Percentiles rank a stretch among this genome's conserved stretches.
These are phyloP conservation scores for Pleurotus djamor DNA, from an alignment of 768 basidiomycete genomes.

Conservation along the genomic window DNA sequence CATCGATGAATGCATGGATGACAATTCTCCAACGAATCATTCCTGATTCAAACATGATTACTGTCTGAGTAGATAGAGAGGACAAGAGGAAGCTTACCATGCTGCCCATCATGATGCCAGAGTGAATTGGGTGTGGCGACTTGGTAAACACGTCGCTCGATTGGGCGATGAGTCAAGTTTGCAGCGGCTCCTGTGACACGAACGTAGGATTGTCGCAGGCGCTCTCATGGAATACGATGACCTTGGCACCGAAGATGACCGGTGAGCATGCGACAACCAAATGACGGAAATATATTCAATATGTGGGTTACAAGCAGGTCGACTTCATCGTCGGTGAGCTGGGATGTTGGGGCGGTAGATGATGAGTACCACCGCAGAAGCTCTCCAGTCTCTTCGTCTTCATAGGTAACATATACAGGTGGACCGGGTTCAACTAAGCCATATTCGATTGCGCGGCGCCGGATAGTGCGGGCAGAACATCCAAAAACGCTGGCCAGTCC, in stretches of 20 bases:
- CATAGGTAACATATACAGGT: slow-evolving; percentile 14
- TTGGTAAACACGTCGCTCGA: slow-evolving; percentile 15
- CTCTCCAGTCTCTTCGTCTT: slow-evolving; percentile 8
- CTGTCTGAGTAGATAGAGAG: neutral
- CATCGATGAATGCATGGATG: slow-evolving; percentile 31
- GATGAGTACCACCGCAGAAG: slow-evolving; percentile 8
- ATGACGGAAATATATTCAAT: slow-evolving; percentile 16
- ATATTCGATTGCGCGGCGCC: slow-evolving; percentile 20
- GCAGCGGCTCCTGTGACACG: slow-evolving; percentile 11
- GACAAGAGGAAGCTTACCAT: slow-evolving; percentile 11
- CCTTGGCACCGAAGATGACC: slow-evolving; percentile 16
- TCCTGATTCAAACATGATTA: slow-evolving; percentile 20
- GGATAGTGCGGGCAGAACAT: slow-evolving; percentile 17
- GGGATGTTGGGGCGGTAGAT: slow-evolving; percentile 14
- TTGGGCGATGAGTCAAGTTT: neutral
- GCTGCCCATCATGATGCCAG: slow-evolving; percentile 18
- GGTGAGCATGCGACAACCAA: slow-evolving; percentile 17
- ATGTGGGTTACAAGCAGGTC: slow-evolving; percentile 15
- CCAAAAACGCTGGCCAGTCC: slow-evolving; percentile 16
- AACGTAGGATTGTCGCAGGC: slow-evolving; percentile 8
- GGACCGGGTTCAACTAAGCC: slow-evolving; percentile 17
- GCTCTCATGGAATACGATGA: slow-evolving; percentile 9
- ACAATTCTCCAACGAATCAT: slow-evolving; percentile 29
- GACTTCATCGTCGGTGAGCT: slow-evolving; percentile 16
- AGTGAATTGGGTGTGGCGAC: slow-evolving; percentile 20